These are phyloP conservation scores for Poa annua DNA, from an alignment of 176 grass and related monocot genomes.

Conservation along the genomic window DNA sequence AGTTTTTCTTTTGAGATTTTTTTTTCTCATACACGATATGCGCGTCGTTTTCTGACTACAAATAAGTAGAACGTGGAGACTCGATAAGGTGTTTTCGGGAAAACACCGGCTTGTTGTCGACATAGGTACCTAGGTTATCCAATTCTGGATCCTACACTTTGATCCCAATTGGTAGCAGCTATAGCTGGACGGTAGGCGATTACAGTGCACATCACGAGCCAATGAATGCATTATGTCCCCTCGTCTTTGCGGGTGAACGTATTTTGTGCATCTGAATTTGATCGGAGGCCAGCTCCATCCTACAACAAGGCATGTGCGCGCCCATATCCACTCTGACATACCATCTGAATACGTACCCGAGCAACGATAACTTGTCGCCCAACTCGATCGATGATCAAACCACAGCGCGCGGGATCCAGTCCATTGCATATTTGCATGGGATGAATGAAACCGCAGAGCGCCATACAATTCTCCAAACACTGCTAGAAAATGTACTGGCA, in stretches of 20 bases:
- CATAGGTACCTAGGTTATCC: too few relatives aligned
- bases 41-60: too few relatives aligned
- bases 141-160: too few relatives aligned
- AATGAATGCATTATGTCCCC: background rate
- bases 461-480: background rate
- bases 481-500: background rate
- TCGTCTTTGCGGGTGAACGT: background rate
- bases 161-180: too few relatives aligned
- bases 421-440: background rate
- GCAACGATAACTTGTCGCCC: slow-evolving; percentile 15
- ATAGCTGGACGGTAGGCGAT: background rate
- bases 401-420: too few relatives aligned
- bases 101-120: too few relatives aligned
- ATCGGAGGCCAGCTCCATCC: background rate
- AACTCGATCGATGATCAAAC: background rate
- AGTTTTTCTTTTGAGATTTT: too few relatives aligned
- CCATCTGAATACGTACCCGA: background rate
- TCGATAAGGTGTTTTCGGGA: too few relatives aligned
- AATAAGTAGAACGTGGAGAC: too few relatives aligned
- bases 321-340: slow-evolving; percentile 6
- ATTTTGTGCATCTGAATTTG: background rate
- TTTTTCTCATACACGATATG: too few relatives aligned
- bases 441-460: background rate
- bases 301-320: slow-evolving; percentile 38
- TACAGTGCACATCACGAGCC: background rate